phyloP scores from a whole-genome alignment of 208 protist genomes.

The Crithidia thermophila region DNA sequence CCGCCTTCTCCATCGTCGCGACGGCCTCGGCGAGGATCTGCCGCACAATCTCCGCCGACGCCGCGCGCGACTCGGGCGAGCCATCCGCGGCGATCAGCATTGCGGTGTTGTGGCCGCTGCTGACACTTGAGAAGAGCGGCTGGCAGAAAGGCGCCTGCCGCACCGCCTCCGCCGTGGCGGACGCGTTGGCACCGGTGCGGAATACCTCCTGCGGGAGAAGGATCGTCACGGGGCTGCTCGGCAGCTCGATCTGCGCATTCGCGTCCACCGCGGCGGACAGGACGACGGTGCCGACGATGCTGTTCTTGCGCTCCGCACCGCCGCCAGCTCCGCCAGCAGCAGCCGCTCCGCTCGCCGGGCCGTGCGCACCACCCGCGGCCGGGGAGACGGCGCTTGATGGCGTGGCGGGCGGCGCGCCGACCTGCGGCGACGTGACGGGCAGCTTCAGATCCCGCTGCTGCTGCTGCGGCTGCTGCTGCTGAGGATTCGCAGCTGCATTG shows the following conservation, averaged over 20 bases:
- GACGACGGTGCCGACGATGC: conserved; percentile 9
- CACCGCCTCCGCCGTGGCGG: neutral
- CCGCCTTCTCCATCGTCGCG: conserved; percentile 26
- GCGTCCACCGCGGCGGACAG: conserved; percentile 15
- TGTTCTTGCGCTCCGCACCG: conserved; percentile 13
- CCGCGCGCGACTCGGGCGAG: conserved; percentile 17
- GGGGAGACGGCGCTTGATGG: neutral
- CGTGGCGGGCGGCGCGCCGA: neutral
- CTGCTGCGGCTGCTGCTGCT: conserved; percentile 1
- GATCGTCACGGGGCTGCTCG: conserved; percentile 1
- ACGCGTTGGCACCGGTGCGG: conserved; percentile 20
- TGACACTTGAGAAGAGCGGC: conserved; percentile 32
- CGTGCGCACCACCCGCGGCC: neutral
- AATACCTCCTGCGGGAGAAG: conserved; percentile 21
- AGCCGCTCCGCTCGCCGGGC: neutral
- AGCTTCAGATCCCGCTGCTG: neutral
- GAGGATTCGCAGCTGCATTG: neutral
- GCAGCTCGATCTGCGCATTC: conserved; percentile 4
- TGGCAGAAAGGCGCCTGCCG: conserved; percentile 10
- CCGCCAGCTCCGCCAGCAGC: neutral
- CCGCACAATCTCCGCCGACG: conserved; percentile 23
- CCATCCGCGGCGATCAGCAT: conserved; percentile 40
- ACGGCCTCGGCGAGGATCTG: conserved; percentile 37
- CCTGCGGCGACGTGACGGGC: neutral
- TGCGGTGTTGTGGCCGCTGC: conserved; percentile 52